Evolutionary conservation across 2,329 filamentous ascomycete genomes (phyloP), one percentile per base, ranked within the genome.

Genomic region (Aspergillus cejpii): DNA sequence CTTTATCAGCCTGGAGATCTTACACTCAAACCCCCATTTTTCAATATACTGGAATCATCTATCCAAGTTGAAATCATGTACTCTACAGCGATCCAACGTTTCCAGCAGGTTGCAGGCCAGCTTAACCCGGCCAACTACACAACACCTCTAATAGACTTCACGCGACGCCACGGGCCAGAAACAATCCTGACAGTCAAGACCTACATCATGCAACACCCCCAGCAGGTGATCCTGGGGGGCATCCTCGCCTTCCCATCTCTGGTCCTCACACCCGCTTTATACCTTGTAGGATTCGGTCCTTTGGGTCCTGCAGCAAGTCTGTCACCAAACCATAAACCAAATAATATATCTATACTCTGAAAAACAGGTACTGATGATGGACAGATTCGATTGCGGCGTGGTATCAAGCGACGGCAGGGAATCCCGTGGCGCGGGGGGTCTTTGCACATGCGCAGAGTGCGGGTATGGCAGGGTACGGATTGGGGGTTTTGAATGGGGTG

Each of bases 381-480:
- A 14, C 28, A 43, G 41, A 34, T 14, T 43, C 41, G 2, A 3
- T 37, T 6, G 41, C 41, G 11, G 33, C 33, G 6, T 37, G 33
- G 41, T 17, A 23, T n/a, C 41, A 43, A 14, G 12, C 41, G n/a
- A 27, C 23, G 5, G n/a, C 10, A 5, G 23, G 41, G 31, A 43
- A 21, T 12, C 41, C 41, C 7, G 41, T 27, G 11, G 33, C 33
- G 11, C 15, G 34, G 23, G 14, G 33, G 20, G 1, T 38, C 11
- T 37, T 27, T 21, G 23, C 41, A 17, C 27, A 14, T 12, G 19
- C 29, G 7, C 24, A 38, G 15, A 38, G 41, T 17, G 41, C 41
- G 12, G 41, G 14, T n/a, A 43, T 43, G 41, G 37, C 28, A 38
- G 41, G 41, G 5, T 43, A 43, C 37, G 40, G 29, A 10, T 12